Conservation (phyloP, 164 flowering plant genomes). For the Berberis thunbergii region DNA sequence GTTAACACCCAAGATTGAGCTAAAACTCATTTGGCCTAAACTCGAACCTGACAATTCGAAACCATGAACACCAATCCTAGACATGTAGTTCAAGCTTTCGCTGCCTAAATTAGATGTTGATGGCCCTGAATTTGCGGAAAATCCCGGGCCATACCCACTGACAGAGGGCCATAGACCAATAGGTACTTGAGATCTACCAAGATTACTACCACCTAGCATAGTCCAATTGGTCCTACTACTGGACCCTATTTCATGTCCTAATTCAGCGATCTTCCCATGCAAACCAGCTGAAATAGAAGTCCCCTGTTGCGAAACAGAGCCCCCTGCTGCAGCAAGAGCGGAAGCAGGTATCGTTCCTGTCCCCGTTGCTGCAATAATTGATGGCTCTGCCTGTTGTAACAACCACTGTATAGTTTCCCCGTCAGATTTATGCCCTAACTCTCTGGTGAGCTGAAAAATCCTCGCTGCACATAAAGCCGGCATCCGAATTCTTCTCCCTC, state of each 20-base stretch:
- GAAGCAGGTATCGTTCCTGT: conserved; percentile 88
- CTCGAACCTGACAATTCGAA: conserved; percentile 45
- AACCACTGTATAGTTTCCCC: conserved; percentile 90
- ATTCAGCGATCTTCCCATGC: conserved; percentile 45
- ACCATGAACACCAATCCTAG: conserved; percentile 47
- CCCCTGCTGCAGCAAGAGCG: conserved; percentile 43
- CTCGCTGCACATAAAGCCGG: conserved; percentile 89
- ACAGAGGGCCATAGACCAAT: conserved; percentile 52
- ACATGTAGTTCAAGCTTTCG: conserved; percentile 44
- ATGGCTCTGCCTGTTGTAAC: conserved; percentile 74
- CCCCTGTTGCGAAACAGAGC: conserved; percentile 53
- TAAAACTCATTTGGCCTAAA: conserved; percentile 20
- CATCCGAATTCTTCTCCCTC: conserved; percentile 84
- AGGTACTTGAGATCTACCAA: conserved; percentile 38
- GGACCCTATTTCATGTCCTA: conserved; percentile 38
- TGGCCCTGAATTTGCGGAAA: conserved; percentile 34
- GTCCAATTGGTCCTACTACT: conserved; percentile 51
- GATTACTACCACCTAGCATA: conserved; percentile 30
- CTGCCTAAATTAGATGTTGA: conserved; percentile 38
- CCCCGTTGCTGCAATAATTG: conserved; percentile 79
- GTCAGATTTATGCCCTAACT: conserved; percentile 82
- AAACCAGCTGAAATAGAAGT: conserved; percentile 47
- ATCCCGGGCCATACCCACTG: conserved; percentile 35
- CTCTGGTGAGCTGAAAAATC: conserved; percentile 75
- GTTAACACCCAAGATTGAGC: conserved; percentile 21